Percentiles rank a stretch among this genome's conserved stretches.
Conservation (phyloP, 495 filamentous ascomycete genomes). For the Lasiosphaeria ovina region DNA sequence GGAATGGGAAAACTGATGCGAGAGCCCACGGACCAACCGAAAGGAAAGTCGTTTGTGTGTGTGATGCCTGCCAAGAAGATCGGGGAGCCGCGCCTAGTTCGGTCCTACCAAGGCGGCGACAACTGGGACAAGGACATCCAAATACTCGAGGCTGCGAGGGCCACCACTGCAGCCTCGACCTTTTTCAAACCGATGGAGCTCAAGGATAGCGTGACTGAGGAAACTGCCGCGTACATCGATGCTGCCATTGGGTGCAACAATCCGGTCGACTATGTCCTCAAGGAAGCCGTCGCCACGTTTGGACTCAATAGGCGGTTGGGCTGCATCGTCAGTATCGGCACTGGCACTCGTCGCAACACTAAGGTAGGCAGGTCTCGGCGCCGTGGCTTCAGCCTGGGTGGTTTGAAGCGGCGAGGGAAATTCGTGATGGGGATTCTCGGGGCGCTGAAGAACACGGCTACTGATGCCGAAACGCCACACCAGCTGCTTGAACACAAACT, state of each 20-base stretch:
- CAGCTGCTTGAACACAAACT: constrained; percentile 1
- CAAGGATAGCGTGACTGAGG: neutral
- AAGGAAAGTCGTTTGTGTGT: constrained; percentile 18
- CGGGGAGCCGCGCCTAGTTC: neutral
- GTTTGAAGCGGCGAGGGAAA: neutral
- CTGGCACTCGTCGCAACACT: constrained; percentile 10
- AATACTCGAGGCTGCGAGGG: constrained; percentile 32
- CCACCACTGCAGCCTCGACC: constrained; percentile 30
- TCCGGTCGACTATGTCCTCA: constrained; percentile 16
- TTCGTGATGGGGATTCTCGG: neutral
- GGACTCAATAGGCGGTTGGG: constrained; percentile 9
- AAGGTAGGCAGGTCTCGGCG: constrained; percentile 7
- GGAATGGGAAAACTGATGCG: constrained; percentile 12
- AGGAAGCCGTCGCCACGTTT: constrained; percentile 18
- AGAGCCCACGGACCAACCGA: constrained; percentile 8
- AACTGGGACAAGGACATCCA: constrained; percentile 7
- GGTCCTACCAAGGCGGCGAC: neutral
- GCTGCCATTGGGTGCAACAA: constrained; percentile 32
- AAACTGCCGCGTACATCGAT: constrained; percentile 21
- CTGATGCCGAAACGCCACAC: constrained; percentile 15
- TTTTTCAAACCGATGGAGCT: constrained; percentile 28
- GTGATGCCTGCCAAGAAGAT: constrained; percentile 15
- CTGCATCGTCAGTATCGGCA: constrained; percentile 23
- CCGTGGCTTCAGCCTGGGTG: neutral
- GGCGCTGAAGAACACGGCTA: constrained; percentile 15